These are phyloP conservation scores for Gonapodya prolifera DNA, from an alignment of 192 early-diverging fungal genomes.

Conservation along the genomic window DNA sequence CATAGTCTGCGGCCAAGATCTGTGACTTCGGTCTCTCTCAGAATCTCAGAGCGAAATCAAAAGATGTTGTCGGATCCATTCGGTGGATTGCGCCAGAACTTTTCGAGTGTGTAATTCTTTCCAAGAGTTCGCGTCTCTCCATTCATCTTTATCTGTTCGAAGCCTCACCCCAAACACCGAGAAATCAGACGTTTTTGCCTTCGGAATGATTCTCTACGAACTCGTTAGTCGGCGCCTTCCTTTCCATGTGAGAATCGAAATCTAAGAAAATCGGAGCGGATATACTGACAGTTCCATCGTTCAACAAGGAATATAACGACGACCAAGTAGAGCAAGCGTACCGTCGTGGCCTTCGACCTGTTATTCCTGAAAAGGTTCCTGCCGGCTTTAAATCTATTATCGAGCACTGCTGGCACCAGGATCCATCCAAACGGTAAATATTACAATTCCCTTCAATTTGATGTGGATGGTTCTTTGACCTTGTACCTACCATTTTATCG, in stretches of 20 bases:
- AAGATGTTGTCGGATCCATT: background rate
- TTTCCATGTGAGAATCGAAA: background rate
- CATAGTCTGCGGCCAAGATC: background rate
- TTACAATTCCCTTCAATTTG: background rate
- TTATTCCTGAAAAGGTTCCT: background rate
- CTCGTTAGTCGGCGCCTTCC: background rate
- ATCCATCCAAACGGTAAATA: background rate
- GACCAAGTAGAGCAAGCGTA: background rate
- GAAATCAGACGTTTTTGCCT: background rate
- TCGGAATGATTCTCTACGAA: background rate
- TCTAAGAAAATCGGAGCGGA: no score
- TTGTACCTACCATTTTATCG: background rate
- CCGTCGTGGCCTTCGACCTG: background rate
- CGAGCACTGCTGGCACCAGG: background rate
- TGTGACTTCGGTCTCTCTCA: background rate
- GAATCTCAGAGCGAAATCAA: background rate
- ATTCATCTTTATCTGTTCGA: background rate
- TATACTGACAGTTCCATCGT: no score
- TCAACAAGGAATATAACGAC: background rate
- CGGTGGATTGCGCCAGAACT: background rate
- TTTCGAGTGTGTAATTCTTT: background rate
- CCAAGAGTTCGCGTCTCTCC: background rate
- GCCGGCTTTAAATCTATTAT: background rate
- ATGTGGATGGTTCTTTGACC: background rate
- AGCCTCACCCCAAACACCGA: background rate